Percentiles rank a stretch among this genome's conserved stretches.
Evolutionary conservation across 2,329 filamentous ascomycete genomes (phyloP).

Genomic region (Beauveria australis): DNA sequence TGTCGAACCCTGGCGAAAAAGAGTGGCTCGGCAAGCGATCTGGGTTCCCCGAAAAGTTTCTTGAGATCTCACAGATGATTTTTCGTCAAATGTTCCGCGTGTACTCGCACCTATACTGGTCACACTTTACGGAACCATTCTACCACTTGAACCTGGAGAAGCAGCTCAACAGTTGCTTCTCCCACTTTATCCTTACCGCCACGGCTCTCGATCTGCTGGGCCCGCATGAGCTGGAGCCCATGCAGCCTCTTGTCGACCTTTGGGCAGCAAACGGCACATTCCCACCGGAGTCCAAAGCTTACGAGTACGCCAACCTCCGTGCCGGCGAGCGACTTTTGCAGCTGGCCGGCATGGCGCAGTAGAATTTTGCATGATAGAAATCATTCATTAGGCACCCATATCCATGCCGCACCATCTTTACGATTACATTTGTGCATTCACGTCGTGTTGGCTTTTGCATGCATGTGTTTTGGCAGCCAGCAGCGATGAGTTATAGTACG

Average conservation of each 20-base stretch:
- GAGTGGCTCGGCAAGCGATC: conserved; percentile 87
- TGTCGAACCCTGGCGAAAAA: conserved; percentile 51
- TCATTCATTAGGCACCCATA: not conserved
- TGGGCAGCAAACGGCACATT: conserved; percentile 87
- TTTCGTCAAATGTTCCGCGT: conserved; percentile 98
- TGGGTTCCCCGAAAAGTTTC: conserved; percentile 85
- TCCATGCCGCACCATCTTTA: conserved; percentile 5
- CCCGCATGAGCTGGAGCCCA: conserved; percentile 86
- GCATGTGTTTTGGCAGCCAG: not conserved
- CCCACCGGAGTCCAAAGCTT: conserved; percentile 63
- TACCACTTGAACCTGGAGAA: conserved; percentile 76
- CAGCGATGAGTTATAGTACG: not conserved
- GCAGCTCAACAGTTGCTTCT: conserved; percentile 80
- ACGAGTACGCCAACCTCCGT: conserved; percentile 54
- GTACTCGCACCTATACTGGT: conserved; percentile 96
- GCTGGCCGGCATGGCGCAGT: conserved; percentile 26
- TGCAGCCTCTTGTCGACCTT: conserved; percentile 88
- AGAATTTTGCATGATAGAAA: conserved; percentile 13
- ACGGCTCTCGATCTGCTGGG: conserved; percentile 77
- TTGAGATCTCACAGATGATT: conserved; percentile 84
- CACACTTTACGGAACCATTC: conserved; percentile 79
- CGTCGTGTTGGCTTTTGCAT: conserved; percentile 3
- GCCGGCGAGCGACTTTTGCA: conserved; percentile 53
- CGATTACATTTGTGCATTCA: conserved; percentile 1
- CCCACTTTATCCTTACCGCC: conserved; percentile 73